Evolutionary conservation across 306 rosid genomes (phyloP), one percentile per base, ranked within the genome.

Genomic region (Cucurbita argyrosperma): DNA sequence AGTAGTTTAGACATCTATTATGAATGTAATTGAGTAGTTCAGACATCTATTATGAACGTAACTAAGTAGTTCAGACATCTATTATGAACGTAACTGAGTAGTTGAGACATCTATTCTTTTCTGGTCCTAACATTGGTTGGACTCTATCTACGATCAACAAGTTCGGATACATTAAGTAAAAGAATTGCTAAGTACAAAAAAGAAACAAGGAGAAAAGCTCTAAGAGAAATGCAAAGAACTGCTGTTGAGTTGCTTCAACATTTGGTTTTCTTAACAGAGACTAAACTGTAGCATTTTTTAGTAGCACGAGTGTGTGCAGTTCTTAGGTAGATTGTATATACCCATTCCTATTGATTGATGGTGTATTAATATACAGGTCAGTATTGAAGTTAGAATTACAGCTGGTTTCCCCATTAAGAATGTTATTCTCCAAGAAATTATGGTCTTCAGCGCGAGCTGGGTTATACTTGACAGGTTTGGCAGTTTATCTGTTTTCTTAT

Each of bases 361-460:
- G 30, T 69, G 62, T 37, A 7, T 57, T 58, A 51, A 73, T 60
- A 71, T 58, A 14, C 86, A 91, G 97, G 82, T 89, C 84, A 82
- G 75, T 62, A 68, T 91, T 11, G 90, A 91, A 75, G 87, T 89
- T 79, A 87, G 86, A 82, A 85, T 91, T 76, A 83, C 83, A 2
- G 91, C 97, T 4, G 96, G 97, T 53, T 91, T 76, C 82, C 96
- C 97, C 12, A 53, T 86, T 70, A 91, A 77, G 77, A 85, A 85
- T 75, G 87, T 91, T 81, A 64, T 91, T 77, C 67, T 84, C 78
- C 96, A 89, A 77, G 91, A 91, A 79, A 77, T 87, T 70, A 60
- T 65, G 64, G 72, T 80, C 53, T 84, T 75, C 47, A 77, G 85
- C 71, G 90, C 89, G 75, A 79, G 84, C 52, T 89, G 97, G 97